Percentiles rank a stretch among this genome's conserved stretches.
phyloP scores from a whole-genome alignment of 2,329 filamentous ascomycete species.

The Hyphodiscus sp. region DNA sequence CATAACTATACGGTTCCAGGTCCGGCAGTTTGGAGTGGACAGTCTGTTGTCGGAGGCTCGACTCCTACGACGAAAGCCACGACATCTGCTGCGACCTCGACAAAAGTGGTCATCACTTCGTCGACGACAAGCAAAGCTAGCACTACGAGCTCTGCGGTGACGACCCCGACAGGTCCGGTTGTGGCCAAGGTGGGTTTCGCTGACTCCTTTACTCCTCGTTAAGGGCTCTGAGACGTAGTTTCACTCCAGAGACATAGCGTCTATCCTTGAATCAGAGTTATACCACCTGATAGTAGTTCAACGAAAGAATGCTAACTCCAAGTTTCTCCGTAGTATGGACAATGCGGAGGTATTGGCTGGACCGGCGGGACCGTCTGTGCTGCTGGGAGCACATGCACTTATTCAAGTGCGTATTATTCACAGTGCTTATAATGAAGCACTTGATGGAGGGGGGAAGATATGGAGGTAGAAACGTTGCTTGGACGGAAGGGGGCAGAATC shows the following conservation, averaged over 20 bases:
- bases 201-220: too few relatives aligned
- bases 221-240: too few relatives aligned
- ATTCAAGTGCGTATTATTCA: background rate
- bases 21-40: conserved; percentile 22
- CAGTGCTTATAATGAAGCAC: background rate
- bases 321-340: background rate
- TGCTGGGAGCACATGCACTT: conserved; percentile 1
- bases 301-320: too few relatives aligned
- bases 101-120: background rate
- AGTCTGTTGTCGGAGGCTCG: conserved; percentile 2
- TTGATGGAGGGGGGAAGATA: too few relatives aligned
- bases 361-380: background rate
- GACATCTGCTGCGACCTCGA: background rate
- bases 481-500: too few relatives aligned
- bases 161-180: background rate
- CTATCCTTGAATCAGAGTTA: too few relatives aligned
- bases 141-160: background rate
- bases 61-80: background rate
- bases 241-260: too few relatives aligned
- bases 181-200: background rate
- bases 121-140: background rate
- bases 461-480: too few relatives aligned
- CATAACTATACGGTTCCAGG: conserved; percentile 26
- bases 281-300: too few relatives aligned
- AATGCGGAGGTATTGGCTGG: background rate